A percentile compares a stretch with the other conserved stretches of the same genome.
phyloP scores from a whole-genome alignment of 306 rosid species.

The Clitoria ternatea region DNA sequence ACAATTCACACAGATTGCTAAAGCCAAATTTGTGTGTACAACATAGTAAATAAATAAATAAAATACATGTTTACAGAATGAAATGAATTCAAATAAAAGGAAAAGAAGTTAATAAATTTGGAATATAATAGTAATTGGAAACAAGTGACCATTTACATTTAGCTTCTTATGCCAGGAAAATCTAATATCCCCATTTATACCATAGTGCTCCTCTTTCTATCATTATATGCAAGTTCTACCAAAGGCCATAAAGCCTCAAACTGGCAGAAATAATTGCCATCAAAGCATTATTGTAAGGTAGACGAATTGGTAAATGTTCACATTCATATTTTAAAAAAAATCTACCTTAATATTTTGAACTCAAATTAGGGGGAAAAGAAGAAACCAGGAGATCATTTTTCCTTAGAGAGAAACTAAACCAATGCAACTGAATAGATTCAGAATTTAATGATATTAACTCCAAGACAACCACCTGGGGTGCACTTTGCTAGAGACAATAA shows the following conservation, averaged over 20 bases:
- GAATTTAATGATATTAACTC: constrained; percentile 7
- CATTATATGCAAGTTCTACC: constrained; percentile 1
- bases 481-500: constrained; percentile 6
- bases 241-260: not conserved
- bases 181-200: not conserved
- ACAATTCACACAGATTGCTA: not conserved
- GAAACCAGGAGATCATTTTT: not conserved
- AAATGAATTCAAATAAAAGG: constrained; percentile 7
- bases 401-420: not conserved
- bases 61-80: not conserved
- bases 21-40: not conserved
- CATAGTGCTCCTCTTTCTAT: not conserved
- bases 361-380: not conserved
- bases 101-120: not conserved
- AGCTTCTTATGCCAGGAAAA: not conserved
- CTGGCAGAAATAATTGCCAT: not conserved
- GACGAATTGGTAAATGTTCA: not conserved
- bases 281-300: not conserved
- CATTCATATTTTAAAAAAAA: not conserved
- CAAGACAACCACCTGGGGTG: not conserved
- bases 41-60: not conserved
- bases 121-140: not conserved
- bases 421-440: not conserved
- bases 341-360: constrained; percentile 2
- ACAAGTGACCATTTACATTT: not conserved